Conservation (phyloP, 2,329 filamentous ascomycete genomes). For the Paracoccidioides brasiliensis region DNA sequence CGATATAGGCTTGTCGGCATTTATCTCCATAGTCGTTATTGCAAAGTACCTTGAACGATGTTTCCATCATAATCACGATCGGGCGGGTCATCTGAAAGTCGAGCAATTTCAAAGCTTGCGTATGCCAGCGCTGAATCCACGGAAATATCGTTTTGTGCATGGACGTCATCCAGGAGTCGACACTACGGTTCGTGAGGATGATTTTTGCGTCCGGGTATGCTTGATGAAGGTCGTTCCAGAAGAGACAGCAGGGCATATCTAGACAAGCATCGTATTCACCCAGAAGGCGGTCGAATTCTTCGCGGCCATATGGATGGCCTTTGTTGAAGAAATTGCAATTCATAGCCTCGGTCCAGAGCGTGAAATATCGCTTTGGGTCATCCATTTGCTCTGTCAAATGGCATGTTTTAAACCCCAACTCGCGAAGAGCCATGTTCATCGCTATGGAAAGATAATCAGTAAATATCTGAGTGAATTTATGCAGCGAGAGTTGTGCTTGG, state of each 20-base stretch:
- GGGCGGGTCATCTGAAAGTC: conserved; percentile 41
- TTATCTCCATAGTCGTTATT: conserved; percentile 4
- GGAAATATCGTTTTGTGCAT: conserved; percentile 9
- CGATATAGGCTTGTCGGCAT: conserved; percentile 48
- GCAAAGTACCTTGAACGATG: conserved; percentile 35
- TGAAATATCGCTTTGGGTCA: conserved; percentile 2
- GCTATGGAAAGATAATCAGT: background rate
- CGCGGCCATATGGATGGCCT: conserved; percentile 17
- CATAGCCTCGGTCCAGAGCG: conserved; percentile 5
- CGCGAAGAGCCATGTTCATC: conserved; percentile 2
- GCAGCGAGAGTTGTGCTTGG: background rate
- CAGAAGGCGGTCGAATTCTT: conserved; percentile 13
- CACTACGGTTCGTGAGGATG: conserved; percentile 52
- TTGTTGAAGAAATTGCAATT: conserved; percentile 19
- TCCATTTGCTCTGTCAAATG: conserved; percentile 2
- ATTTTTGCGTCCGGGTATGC: conserved; percentile 64
- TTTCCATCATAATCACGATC: conserved; percentile 1
- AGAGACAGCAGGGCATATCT: conserved; percentile 20
- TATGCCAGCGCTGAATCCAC: conserved; percentile 1
- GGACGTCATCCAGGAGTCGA: conserved; percentile 48
- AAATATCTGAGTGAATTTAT: background rate
- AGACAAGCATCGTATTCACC: conserved; percentile 4
- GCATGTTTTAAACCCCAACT: background rate
- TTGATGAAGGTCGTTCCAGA: conserved; percentile 56
- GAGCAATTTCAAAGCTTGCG: background rate